Evolutionary conservation across 1,139 yeast genomes (phyloP), one percentile per base, ranked within the genome.

Genomic region (Arxiozyma telluris): DNA sequence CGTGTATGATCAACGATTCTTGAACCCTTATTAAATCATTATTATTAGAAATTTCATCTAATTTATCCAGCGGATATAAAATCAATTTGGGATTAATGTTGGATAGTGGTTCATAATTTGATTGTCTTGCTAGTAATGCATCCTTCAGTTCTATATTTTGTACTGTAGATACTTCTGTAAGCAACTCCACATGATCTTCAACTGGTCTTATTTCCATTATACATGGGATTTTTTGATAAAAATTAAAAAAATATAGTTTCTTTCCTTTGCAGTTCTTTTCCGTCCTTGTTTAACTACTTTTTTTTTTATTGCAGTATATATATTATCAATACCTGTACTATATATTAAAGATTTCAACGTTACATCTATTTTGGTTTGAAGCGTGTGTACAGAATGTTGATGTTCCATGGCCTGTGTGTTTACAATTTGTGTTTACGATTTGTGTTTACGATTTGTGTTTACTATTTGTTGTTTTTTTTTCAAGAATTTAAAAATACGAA

Each of bases 1-100:
- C 98, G 57, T 80, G 78, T 38, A 87, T 75, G 1, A 91, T 77
- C 21, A 84, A 73, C 0, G 86, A 84, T 64, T 89, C 96, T 65
- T 89, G 96, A 2, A 77, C 71, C 53, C 77, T 67, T 23, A 75
- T 70, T 34, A 77, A 77, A 46, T 73, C 72, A 46, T 27, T 3
- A 59, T 54, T 17, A 57, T 58, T 50, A 15, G 45, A n/a, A 12
- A 34, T 4, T 18, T 49, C 11, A 7, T 50, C 45, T 25, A 62
- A 49, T 51, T 61, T 57, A 42, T 59, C 59, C 49, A 81, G 62
- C 4, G 82, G 76, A 54, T 71, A 71, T 3, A 82, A 76, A 54
- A 71, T 72, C 44, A 71, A 64, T 60, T 71, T 71, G 18, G 68
- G 68, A 27, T 58, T 54, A 9, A 62, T 58, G 18, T 64, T 59